Evolutionary conservation across 1,284 basidiomycete species (phyloP).

Genomic region (Ustilago crameri): DNA sequence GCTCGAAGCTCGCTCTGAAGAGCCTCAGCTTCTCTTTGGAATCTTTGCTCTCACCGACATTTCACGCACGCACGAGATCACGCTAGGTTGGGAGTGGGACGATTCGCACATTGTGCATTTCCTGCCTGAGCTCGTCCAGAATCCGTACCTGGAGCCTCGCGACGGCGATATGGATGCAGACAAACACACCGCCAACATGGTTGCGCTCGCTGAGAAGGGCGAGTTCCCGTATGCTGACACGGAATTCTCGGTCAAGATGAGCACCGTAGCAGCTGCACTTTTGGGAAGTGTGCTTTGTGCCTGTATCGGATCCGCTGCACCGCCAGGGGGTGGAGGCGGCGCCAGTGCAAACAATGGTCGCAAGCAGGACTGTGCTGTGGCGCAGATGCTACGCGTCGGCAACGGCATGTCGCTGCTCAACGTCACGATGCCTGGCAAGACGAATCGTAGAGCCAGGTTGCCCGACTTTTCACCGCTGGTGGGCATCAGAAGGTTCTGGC

Average conservation of each 20-base stretch:
- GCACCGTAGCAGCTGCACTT: slow-evolving; percentile 56
- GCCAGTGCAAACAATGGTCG: slow-evolving; percentile 59
- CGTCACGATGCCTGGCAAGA: slow-evolving; percentile 53
- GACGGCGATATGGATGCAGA: slow-evolving; percentile 28
- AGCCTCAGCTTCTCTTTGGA: slow-evolving; percentile 77
- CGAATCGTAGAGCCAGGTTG: slow-evolving; percentile 48
- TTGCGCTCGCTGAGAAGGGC: slow-evolving; percentile 51
- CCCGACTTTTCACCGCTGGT: slow-evolving; percentile 64
- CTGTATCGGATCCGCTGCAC: slow-evolving; percentile 62
- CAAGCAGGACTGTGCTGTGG: slow-evolving; percentile 66
- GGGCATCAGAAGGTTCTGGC: slow-evolving; percentile 57
- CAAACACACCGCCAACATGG: slow-evolving; percentile 46
- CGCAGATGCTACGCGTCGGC: slow-evolving; percentile 65
- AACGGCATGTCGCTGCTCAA: slow-evolving; percentile 66
- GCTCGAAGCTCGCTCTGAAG: slow-evolving; percentile 58
- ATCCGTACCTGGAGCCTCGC: slow-evolving; percentile 49
- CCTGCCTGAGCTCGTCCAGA: slow-evolving; percentile 77
- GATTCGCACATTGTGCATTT: slow-evolving; percentile 87
- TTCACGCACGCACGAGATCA: slow-evolving; percentile 83
- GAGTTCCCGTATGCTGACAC: slow-evolving; percentile 65
- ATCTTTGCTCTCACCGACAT: slow-evolving; percentile 84
- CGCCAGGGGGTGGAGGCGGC: slow-evolving; percentile 54
- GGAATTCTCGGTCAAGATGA: slow-evolving; percentile 61
- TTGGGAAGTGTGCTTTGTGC: slow-evolving; percentile 61
- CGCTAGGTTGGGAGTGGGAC: slow-evolving; percentile 96